Conservation (phyloP, 2,329 filamentous ascomycete species). For the Zymoseptoria pseudotritici region DNA sequence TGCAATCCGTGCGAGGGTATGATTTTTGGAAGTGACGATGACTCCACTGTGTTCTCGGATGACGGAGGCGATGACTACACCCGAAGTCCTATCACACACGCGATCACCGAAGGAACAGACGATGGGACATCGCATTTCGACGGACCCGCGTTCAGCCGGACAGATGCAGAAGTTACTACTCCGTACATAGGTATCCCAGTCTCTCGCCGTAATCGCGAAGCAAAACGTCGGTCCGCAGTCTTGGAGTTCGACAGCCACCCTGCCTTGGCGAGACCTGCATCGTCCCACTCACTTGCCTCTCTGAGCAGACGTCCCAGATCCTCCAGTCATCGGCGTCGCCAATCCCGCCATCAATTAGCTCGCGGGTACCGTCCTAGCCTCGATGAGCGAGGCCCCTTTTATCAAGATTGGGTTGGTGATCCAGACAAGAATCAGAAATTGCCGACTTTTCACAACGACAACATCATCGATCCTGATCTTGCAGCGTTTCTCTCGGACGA, state of each 20-base stretch:
- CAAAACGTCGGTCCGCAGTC: constrained; percentile 77
- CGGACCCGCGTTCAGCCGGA: constrained; percentile 19
- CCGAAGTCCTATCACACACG: constrained; percentile 17
- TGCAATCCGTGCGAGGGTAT: constrained; percentile 90
- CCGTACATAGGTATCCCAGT: constrained; percentile 60
- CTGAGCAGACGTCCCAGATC: constrained; percentile 65
- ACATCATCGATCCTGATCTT: constrained; percentile 94
- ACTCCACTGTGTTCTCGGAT: constrained; percentile 82
- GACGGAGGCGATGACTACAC: constrained; percentile 44
- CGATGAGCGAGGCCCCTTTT: constrained; percentile 83
- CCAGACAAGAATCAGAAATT: constrained; percentile 57
- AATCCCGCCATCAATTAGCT: constrained; percentile 78
- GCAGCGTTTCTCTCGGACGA: constrained; percentile 93
- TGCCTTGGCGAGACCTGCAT: constrained; percentile 76
- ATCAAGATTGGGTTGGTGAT: constrained; percentile 64
- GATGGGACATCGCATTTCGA: constrained; percentile 13
- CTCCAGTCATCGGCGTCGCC: constrained; percentile 71
- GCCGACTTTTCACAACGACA: constrained; percentile 95
- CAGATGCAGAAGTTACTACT: constrained; percentile 35
- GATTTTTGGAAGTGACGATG: constrained; percentile 74
- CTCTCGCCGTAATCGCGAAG: constrained; percentile 60
- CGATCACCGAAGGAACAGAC: constrained; percentile 6
- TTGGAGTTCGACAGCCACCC: constrained; percentile 83
- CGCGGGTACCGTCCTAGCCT: constrained; percentile 63
- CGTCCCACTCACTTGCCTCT: constrained; percentile 80